These are phyloP conservation scores for Umbelopsis vinacea DNA, from an alignment of 192 early-diverging fungal genomes.

Conservation along the genomic window DNA sequence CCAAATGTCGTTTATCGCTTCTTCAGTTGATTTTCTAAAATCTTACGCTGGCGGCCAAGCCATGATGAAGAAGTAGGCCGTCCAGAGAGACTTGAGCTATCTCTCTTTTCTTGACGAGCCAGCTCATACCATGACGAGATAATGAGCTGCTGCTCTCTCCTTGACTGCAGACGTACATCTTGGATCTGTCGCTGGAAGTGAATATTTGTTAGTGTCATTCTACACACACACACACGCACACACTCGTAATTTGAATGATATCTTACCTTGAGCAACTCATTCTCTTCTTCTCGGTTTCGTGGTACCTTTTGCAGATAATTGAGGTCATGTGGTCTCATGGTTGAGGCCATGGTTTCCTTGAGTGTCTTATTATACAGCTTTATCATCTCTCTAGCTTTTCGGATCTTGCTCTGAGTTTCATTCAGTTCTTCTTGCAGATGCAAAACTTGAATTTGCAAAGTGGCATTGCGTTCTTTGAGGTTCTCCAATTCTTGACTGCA, in stretches of 20 bases:
- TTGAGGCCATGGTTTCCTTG: conserved; percentile 31
- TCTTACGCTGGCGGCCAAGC: conserved; percentile 74
- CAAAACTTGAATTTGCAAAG: conserved; percentile 47
- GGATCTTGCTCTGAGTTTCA: conserved; percentile 22
- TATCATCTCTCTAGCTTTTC: conserved; percentile 38
- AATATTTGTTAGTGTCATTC: too few relatives aligned
- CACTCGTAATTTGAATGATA: too few relatives aligned
- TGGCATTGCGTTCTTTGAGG: conserved; percentile 53
- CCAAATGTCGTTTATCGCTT: conserved; percentile 27
- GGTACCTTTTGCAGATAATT: conserved; percentile 12
- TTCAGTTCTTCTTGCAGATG: conserved; percentile 40
- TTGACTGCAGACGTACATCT: conserved; percentile 68
- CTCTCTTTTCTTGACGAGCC: conserved; percentile 48
- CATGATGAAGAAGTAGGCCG: conserved; percentile 60
- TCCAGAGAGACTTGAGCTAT: conserved; percentile 57
- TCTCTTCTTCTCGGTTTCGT: conserved; percentile 42
- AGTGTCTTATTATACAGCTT: conserved; percentile 38
- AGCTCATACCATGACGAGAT: conserved; percentile 81
- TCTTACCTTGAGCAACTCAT: conserved; percentile 40
- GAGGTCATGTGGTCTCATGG: conserved; percentile 17
- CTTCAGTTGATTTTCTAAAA: conserved; percentile 60
- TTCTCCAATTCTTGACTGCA: conserved; percentile 62
- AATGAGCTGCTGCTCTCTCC: conserved; percentile 82
- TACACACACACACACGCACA: too few relatives aligned
- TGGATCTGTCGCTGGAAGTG: conserved; percentile 57